phyloP scores from a whole-genome alignment of 805 yeast species.

The Tetrapisispora pingtungensis region DNA sequence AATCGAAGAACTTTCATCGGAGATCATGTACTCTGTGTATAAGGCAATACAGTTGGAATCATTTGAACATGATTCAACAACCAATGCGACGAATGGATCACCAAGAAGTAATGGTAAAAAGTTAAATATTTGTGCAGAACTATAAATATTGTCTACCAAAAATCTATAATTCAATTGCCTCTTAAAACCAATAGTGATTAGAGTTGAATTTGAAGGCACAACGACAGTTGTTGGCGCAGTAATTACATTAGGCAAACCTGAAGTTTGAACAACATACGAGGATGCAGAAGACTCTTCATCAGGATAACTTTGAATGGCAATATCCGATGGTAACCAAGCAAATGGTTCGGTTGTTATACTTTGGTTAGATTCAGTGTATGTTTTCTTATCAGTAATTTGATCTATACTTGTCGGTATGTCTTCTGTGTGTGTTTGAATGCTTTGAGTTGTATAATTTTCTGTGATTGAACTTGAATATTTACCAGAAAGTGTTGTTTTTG shows the following conservation, averaged over 20 bases:
- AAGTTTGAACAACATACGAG: conserved; percentile 7
- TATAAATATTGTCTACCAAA: conserved; percentile 71
- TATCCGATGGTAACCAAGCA: conserved; percentile 60
- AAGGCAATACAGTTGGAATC: neutral
- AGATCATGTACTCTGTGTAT: neutral
- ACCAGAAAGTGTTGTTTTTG: neutral
- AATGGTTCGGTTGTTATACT: neutral
- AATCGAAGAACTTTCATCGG: neutral
- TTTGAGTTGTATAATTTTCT: neutral
- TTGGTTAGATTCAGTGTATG: neutral
- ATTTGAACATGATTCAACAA: neutral
- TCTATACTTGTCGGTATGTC: neutral
- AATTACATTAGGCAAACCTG: conserved; percentile 31
- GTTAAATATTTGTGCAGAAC: conserved; percentile 59
- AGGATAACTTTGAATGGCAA: neutral
- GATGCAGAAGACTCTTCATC: conserved; percentile 38
- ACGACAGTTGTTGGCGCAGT: conserved; percentile 32
- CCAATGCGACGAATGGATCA: conserved; percentile 39
- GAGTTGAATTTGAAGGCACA: conserved; percentile 25
- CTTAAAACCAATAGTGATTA: conserved; percentile 39
- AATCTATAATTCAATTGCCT: conserved; percentile 73
- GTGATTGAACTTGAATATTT: neutral
- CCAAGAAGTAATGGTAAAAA: conserved; percentile 64
- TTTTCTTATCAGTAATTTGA: neutral
- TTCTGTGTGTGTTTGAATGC: neutral